Evolutionary conservation across 2,329 filamentous ascomycete species (phyloP), one percentile per base, ranked within the genome.

Genomic region (Helotiales sp.): DNA sequence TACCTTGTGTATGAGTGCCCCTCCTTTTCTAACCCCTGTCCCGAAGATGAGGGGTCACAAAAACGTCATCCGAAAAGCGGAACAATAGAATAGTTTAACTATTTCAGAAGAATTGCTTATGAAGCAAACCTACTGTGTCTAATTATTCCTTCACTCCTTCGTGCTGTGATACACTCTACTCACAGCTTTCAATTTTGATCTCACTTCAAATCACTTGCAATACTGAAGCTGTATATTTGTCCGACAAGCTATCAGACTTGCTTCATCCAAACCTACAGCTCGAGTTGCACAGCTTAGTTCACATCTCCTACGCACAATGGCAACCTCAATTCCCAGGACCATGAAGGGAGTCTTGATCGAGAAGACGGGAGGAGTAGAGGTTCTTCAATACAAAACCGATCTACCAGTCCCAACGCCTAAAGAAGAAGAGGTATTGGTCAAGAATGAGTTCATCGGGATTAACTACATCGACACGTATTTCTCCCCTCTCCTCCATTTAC

Each of bases 401-500:
- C 72, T 91, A 3, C 86, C 88, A 5, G 83, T 96, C 1, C 90
- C 91, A 0, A 76, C 79, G 50, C 83, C 82, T 2, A 77, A 83
- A 33, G 83, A 87, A n/a, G 87, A 85, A 58, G 81, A 96, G 65
- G 74, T 96, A 22, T 82, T 96, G 3, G 83, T 96, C 58, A 89
- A 88, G 74, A 96, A 96, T 74, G 84, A 87, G 63, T 89, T 83
- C 71, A 80, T 88, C 49, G 93, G 92, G 59, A 78, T 96, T 60
- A 96, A 96, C 76, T 96, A 83, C 76, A 96, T 96, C 69, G 93
- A 96, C 74, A 96, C 78, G 81, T 86, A 73, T 67, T 75, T 64
- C 52, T 38, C 53, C 51, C 50, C 12, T 27, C 15, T 31, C 42
- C 47, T 46, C 34, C 17, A 27, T 2, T 31, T 51, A 48, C 34